Evolutionary conservation across 2,329 filamentous ascomycete species (phyloP).

Genomic region (Epichloe gansuensis): DNA sequence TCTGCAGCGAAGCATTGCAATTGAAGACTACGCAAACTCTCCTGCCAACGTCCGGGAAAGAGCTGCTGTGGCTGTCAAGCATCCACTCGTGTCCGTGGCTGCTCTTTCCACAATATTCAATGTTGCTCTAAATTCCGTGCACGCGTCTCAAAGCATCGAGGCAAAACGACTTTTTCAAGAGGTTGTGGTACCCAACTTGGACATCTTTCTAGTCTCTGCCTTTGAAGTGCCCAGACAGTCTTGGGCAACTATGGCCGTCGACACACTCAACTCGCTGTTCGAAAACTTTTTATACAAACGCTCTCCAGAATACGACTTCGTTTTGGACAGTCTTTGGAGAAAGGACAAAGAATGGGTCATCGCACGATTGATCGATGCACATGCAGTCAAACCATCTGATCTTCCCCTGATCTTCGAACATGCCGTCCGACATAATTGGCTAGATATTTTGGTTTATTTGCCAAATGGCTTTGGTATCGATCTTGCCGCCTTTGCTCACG

Average conservation of each 20-base stretch:
- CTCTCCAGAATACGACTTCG: slow-evolving; percentile 70
- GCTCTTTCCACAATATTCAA: slow-evolving; percentile 62
- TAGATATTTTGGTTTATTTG: slow-evolving; percentile 66
- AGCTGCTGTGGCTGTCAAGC: slow-evolving; percentile 55
- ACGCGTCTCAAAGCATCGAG: slow-evolving; percentile 50
- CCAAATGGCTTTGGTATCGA: slow-evolving; percentile 80
- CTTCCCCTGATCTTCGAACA: slow-evolving; percentile 41
- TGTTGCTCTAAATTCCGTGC: slow-evolving; percentile 48
- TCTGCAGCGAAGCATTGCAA: slow-evolving; percentile 63
- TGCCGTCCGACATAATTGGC: slow-evolving; percentile 70
- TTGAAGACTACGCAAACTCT: slow-evolving; percentile 42
- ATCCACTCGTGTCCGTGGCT: slow-evolving; percentile 79
- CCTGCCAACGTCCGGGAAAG: slow-evolving; percentile 37
- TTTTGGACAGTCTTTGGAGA: slow-evolving; percentile 82
- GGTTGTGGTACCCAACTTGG: slow-evolving; percentile 59
- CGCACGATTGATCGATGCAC: slow-evolving; percentile 67
- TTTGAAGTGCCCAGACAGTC: slow-evolving; percentile 62
- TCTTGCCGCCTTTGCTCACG: slow-evolving; percentile 73
- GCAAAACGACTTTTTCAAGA: slow-evolving; percentile 55
- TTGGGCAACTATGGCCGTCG: slow-evolving; percentile 62
- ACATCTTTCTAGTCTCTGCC: slow-evolving; percentile 67
- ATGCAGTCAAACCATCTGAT: slow-evolving; percentile 56
- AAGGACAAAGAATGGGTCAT: slow-evolving; percentile 83
- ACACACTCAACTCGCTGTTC: slow-evolving; percentile 67
- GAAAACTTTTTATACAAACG: slow-evolving; percentile 73